Base-by-base conservation (phyloP, 2,329 filamentous ascomycete species). In the Fusarium tupiense region DNA sequence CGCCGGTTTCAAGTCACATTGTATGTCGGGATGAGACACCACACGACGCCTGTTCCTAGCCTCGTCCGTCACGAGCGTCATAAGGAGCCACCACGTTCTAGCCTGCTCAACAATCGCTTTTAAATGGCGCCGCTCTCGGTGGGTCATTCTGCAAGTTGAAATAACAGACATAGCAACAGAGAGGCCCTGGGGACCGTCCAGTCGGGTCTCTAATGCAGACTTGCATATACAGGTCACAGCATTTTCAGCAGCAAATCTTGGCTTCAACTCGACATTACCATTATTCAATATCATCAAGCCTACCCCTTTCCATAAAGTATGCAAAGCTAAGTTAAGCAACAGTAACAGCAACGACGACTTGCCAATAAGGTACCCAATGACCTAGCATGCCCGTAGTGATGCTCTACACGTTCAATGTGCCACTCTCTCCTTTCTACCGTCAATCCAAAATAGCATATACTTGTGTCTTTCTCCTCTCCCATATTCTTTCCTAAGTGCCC, bases 251-350 rank as follows among this genome's bases (percentile, higher is more conserved):
- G 63, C 20, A 47, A 47, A 60, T 35, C 26, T 64, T 29, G 56
- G n/a, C 56, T 65, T 62, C 59, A 65, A 71, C 57, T 77, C 58
- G 69, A 73, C 70, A 80, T 80, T 80, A 80, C 73, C 72, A 80
- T 80, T 80, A 80, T 68, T 78, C 67, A 78, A 76, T 80, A 80
- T 71, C 73, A 72, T 76, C 57, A 61, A 47, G 61, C 29, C 52
- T 69, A 66, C 59, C 62, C 59, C 64, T 64, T 65, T 62, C 54
- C 46, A 50, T 65, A 57, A 67, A 72, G 61, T 41, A 62, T 56
- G 35, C 38, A 56, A 46, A 31, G 31, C 40, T 40, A 29, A 67
- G 41, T 56, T 29, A 58, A 61, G 62, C 38, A 64, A 59, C 59
- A 61, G 60, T 35, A 64, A 59, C 59, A 62, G 38, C n/a, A 26